Conservation (phyloP, 208 protist species). For the Trypanosoma cruzi region DNA sequence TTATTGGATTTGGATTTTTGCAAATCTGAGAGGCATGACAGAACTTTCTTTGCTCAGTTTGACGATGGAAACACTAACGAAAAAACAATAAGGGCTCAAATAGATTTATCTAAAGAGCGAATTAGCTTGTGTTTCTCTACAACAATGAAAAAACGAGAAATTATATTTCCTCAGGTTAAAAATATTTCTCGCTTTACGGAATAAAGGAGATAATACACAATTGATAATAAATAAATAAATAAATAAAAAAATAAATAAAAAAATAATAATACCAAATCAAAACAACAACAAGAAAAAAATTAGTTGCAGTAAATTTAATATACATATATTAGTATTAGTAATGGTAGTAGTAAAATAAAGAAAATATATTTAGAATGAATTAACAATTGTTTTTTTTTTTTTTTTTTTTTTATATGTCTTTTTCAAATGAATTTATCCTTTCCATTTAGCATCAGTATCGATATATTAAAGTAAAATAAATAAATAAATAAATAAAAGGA, state of each 20-base stretch:
- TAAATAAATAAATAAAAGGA: not conserved
- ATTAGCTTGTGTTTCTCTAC: not conserved
- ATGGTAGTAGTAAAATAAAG: no score
- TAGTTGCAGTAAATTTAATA: constrained; percentile 1
- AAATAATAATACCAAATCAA: no score
- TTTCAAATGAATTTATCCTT: no score
- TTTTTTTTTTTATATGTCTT: no score
- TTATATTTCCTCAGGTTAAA: constrained; percentile 1
- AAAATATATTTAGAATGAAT: no score
- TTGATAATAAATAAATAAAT: no score
- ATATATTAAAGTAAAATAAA: constrained; percentile 1
- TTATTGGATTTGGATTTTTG: not conserved
- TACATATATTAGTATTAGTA: constrained; percentile 16
- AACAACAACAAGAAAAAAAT: no score
- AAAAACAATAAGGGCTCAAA: not conserved
- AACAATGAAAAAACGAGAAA: not conserved
- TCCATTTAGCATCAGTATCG: no score
- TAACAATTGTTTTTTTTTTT: no score
- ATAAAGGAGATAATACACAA: not conserved
- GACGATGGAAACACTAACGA: constrained; percentile 2
- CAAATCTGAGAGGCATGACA: not conserved
- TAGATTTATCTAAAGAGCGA: constrained; percentile 1
- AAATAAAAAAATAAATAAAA: no score
- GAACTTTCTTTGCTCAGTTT: constrained; percentile 5
- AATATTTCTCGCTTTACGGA: constrained; percentile 2